Percentiles rank a stretch among this genome's conserved stretches.
phyloP scores from a whole-genome alignment of 345 rosid genomes.

The Xanthoceras sorbifolium region DNA sequence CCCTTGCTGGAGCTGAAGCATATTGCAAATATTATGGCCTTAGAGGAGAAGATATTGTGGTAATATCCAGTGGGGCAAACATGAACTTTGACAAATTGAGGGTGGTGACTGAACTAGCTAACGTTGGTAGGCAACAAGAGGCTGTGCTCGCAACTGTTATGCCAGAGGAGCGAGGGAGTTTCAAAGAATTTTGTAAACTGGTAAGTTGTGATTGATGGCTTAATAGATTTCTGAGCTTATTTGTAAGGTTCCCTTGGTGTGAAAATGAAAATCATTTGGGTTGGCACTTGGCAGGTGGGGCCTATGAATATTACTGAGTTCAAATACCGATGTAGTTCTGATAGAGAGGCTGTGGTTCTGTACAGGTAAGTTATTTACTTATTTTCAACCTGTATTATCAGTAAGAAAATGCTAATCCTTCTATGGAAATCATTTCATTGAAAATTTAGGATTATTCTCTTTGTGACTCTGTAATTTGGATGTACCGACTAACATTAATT shows the following conservation, averaged over 20 bases:
- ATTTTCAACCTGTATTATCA: background rate
- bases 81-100: constrained; percentile 94
- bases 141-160: constrained; percentile 82
- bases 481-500: background rate
- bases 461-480: background rate
- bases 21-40: constrained; percentile 91
- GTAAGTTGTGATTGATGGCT: constrained; percentile 36
- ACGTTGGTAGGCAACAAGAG: constrained; percentile 93
- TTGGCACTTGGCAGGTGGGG: constrained; percentile 77
- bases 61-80: constrained; percentile 93
- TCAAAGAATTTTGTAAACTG: constrained; percentile 80
- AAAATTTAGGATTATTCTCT: background rate
- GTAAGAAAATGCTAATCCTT: constrained; percentile 2
- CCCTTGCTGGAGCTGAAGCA: constrained; percentile 98
- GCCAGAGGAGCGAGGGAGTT: constrained; percentile 87
- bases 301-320: constrained; percentile 81
- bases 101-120: constrained; percentile 93
- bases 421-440: background rate
- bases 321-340: constrained; percentile 73
- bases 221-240: background rate
- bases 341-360: constrained; percentile 77
- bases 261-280: constrained; percentile 23
- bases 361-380: constrained; percentile 56
- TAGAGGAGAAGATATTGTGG: constrained; percentile 71
- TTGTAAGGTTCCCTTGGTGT: background rate